Percentiles rank a stretch among this genome's conserved stretches.
Conservation (phyloP, 192 early-diverging fungal species). For the Coemansia sp. region DNA sequence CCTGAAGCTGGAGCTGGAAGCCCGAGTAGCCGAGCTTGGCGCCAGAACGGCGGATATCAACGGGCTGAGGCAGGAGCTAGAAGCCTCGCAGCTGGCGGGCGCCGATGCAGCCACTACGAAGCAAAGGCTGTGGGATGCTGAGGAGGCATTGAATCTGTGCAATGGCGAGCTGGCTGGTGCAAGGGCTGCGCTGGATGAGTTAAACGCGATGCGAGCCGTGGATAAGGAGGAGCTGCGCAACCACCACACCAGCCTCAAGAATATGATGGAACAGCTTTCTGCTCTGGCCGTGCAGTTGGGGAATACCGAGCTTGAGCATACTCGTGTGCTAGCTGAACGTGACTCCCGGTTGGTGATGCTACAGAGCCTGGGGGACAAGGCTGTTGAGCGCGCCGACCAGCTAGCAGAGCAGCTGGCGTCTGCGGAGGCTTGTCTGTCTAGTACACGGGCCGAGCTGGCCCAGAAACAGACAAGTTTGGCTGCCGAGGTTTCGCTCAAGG, state of each 20-base stretch:
- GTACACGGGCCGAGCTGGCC: background rate
- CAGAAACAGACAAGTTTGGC: background rate
- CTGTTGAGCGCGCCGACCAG: slow-evolving; percentile 2
- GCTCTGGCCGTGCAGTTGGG: background rate
- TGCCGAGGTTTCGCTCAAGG: background rate
- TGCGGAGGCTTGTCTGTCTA: background rate
- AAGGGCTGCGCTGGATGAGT: background rate
- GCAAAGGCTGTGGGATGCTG: background rate
- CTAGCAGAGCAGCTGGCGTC: slow-evolving; percentile 9
- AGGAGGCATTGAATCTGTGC: background rate
- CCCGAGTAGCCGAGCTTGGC: background rate
- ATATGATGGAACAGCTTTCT: background rate
- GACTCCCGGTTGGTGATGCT: background rate
- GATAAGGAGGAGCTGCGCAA: background rate
- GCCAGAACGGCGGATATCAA: background rate
- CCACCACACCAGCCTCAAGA: background rate
- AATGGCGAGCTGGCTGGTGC: background rate
- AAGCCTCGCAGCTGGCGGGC: background rate
- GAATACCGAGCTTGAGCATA: background rate
- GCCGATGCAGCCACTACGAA: slow-evolving; percentile 1
- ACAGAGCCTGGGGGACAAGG: background rate
- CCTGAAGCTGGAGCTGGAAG: background rate
- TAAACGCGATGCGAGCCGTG: background rate
- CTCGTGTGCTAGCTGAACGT: background rate
- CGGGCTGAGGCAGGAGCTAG: background rate